phyloP scores from a whole-genome alignment of 2,329 filamentous ascomycete species.

The Trichophyton schoenleinii region DNA sequence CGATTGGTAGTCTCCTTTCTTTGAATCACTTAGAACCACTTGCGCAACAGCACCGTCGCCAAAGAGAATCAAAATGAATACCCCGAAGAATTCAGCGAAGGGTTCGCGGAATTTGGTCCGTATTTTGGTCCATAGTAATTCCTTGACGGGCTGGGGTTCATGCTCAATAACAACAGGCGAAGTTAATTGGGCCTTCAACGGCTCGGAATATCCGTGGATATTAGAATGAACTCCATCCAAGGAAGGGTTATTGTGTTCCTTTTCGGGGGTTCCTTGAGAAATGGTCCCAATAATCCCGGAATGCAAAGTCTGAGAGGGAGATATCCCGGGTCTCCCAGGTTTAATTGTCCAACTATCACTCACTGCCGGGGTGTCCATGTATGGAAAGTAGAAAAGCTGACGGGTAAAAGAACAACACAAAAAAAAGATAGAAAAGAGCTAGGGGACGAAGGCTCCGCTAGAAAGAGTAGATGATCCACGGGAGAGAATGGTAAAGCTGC shows the following conservation, averaged over 20 bases:
- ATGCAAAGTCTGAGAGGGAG: background rate
- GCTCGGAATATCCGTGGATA: background rate
- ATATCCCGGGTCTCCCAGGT: background rate
- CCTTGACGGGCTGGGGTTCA: slow-evolving; percentile 4
- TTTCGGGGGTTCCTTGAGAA: background rate
- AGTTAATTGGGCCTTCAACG: background rate
- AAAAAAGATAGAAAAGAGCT: background rate
- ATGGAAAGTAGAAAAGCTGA: background rate
- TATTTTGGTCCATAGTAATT: slow-evolving; percentile 42
- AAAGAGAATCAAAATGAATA: slow-evolving; percentile 56
- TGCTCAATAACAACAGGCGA: background rate
- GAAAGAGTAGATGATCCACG: background rate
- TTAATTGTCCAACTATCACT: background rate
- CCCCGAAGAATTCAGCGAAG: slow-evolving; percentile 56
- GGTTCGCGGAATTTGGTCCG: slow-evolving; percentile 43
- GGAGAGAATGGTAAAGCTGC: background rate
- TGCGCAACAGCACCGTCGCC: slow-evolving; percentile 61
- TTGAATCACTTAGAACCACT: slow-evolving; percentile 44
- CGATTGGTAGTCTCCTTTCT: slow-evolving; percentile 39
- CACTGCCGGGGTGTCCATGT: background rate
- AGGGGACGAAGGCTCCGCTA: background rate
- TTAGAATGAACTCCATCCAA: background rate
- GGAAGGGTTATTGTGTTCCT: background rate
- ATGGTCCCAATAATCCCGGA: too few relatives aligned
- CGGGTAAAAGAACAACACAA: background rate